A percentile compares a stretch with the other conserved stretches of the same genome.
These are phyloP conservation scores for Suillus cothurnatus DNA, from an alignment of 768 basidiomycete species.

Conservation along the genomic window DNA sequence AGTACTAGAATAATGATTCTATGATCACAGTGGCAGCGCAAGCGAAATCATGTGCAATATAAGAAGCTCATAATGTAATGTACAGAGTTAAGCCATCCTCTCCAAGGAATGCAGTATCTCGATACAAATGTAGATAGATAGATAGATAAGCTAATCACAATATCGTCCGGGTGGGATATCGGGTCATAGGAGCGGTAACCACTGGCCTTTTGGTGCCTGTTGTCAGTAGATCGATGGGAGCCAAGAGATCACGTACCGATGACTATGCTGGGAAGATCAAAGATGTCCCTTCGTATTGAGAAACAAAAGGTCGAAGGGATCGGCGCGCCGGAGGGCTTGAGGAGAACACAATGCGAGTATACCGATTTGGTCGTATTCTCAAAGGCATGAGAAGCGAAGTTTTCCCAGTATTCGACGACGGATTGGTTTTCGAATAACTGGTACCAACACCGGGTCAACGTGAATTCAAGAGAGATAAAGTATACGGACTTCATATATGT, in stretches of 20 bases:
- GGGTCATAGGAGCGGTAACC: conserved; percentile 74
- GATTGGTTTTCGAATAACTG: conserved; percentile 96
- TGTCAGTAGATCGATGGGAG: conserved; percentile 7
- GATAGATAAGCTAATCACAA: conserved; percentile 6
- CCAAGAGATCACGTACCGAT: conserved; percentile 57
- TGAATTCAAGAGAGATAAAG: conserved; percentile 18
- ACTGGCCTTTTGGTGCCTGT: conserved; percentile 63
- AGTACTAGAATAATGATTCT: conserved; percentile 2
- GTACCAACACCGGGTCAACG: neutral
- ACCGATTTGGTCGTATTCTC: conserved; percentile 97
- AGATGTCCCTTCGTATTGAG: conserved; percentile 90
- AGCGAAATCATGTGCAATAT: conserved; percentile 12
- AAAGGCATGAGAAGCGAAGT: conserved; percentile 95
- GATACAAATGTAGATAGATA: conserved; percentile 19
- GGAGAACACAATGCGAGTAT: conserved; percentile 87
- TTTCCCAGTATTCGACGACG: conserved; percentile 95
- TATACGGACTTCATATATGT: conserved; percentile 44
- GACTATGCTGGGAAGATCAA: conserved; percentile 86
- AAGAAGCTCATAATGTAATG: conserved; percentile 15
- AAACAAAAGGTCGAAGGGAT: conserved; percentile 95
- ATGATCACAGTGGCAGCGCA: conserved; percentile 1
- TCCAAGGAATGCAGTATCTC: conserved; percentile 10
- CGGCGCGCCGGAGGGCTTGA: conserved; percentile 82
- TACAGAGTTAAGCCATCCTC: conserved; percentile 14
- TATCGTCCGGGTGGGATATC: conserved; percentile 7